A percentile compares a stretch with the other conserved stretches of the same genome.
Conservation (phyloP, 1,139 yeast species). For the Magnusiomyces ingens region DNA sequence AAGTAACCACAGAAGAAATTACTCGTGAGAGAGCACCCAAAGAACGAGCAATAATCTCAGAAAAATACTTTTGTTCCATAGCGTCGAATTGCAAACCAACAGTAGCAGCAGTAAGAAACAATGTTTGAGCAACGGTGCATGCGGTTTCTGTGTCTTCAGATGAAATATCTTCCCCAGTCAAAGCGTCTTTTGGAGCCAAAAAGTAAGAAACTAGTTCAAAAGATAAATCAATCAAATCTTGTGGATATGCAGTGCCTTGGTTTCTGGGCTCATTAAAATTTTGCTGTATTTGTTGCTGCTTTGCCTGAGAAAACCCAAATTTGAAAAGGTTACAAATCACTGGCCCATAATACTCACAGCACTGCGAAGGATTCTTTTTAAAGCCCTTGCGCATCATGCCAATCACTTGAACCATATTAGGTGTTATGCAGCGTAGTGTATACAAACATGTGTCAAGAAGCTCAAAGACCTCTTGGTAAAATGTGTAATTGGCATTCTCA, state of each 20-base stretch:
- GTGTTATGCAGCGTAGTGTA: constrained; percentile 1
- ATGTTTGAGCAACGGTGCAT: constrained; percentile 1
- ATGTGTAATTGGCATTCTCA: constrained; percentile 21
- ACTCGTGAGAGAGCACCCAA: not conserved
- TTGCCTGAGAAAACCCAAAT: not conserved
- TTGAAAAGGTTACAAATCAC: constrained; percentile 12
- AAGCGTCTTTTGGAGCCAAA: not conserved
- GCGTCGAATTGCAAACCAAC: not conserved
- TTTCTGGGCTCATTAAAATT: not conserved
- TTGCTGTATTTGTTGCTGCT: not conserved
- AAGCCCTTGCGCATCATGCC: constrained; percentile 12
- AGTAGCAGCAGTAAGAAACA: not conserved
- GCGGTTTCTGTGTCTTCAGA: not conserved
- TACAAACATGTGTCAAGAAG: constrained; percentile 13
- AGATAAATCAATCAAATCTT: not conserved
- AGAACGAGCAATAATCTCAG: not conserved
- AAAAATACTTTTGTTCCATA: not conserved
- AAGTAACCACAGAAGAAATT: not conserved
- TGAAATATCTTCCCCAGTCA: not conserved
- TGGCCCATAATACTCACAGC: constrained; percentile 14
- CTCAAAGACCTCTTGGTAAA: constrained; percentile 16
- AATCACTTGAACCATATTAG: constrained; percentile 7
- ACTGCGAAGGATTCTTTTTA: constrained; percentile 8
- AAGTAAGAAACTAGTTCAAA: not conserved
- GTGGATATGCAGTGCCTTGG: not conserved